Conservation (phyloP, 208 protist genomes). For the Spongospora subterranea region DNA sequence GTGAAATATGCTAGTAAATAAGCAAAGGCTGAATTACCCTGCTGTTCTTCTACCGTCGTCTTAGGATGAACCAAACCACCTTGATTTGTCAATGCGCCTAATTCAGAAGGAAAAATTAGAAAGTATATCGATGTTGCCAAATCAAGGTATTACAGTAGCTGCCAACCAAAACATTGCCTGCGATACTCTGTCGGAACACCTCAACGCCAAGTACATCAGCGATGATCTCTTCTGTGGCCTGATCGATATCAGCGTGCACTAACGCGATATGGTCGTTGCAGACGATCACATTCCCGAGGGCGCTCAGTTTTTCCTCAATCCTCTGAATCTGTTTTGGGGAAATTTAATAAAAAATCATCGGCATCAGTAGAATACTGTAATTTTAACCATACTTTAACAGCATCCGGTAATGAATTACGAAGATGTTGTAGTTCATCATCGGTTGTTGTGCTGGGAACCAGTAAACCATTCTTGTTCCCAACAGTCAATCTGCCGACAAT, state of each 20-base stretch:
- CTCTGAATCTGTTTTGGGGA: conserved; percentile 37
- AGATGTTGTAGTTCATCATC: conserved; percentile 99
- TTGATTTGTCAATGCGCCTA: conserved; percentile 91
- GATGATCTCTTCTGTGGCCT: conserved; percentile 98
- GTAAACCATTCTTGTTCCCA: conserved; percentile 78
- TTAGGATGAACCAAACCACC: conserved; percentile 85
- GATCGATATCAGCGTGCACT: conserved; percentile 98
- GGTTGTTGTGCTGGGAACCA: conserved; percentile 96
- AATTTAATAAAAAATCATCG: background rate
- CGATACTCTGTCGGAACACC: conserved; percentile 97
- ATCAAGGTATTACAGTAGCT: conserved; percentile 89
- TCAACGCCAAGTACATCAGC: conserved; percentile 89
- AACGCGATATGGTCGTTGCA: conserved; percentile 99
- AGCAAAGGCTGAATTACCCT: conserved; percentile 68
- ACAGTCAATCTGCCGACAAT: conserved; percentile 95
- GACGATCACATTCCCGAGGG: conserved; percentile 97
- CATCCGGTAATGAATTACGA: conserved; percentile 97
- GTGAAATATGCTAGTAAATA: too few species aligned
- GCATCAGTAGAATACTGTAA: background rate
- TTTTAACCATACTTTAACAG: conserved; percentile 77
- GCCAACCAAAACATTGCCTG: conserved; percentile 96
- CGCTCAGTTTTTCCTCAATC: conserved; percentile 69
- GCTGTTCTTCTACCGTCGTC: conserved; percentile 94
- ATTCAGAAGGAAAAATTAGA: background rate
- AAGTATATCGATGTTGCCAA: too few species aligned